Evolutionary conservation across 176 grass and related monocot genomes (phyloP).

Genomic region (Ampelocalamus luodianensis): DNA sequence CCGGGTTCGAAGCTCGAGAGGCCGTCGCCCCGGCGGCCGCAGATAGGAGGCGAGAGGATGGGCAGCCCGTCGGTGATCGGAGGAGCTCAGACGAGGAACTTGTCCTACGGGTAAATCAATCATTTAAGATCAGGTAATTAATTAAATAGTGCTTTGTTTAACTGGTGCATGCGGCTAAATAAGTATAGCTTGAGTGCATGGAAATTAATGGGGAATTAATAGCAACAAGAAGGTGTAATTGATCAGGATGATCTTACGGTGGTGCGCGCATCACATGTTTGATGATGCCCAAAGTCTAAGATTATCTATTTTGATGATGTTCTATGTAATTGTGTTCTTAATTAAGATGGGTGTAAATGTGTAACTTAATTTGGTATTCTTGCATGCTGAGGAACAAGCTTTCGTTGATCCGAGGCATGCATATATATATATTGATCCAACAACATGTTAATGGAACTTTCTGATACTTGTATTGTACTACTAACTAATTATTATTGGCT

Average conservation of each 20-base stretch:
- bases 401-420: constrained; percentile 21
- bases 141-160: constrained; percentile 39
- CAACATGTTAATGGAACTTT: constrained; percentile 11
- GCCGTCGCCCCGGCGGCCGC: constrained; percentile 71
- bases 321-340: constrained; percentile 36
- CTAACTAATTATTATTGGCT: neutral
- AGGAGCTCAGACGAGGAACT: constrained; percentile 58
- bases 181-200: constrained; percentile 53
- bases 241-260: constrained; percentile 57
- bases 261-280: constrained; percentile 55
- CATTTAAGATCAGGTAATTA: neutral
- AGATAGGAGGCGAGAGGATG: constrained; percentile 60
- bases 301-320: constrained; percentile 44
- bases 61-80: constrained; percentile 72
- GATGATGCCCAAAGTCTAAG: constrained; percentile 51
- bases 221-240: constrained; percentile 35
- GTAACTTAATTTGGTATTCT: constrained; percentile 44
- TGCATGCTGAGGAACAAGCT: constrained; percentile 37
- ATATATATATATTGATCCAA: constrained; percentile 26
- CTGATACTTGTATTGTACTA: constrained; percentile 23
- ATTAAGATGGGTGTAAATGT: constrained; percentile 60
- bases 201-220: constrained; percentile 14
- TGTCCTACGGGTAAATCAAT: constrained; percentile 68
- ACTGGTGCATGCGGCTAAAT: constrained; percentile 50
- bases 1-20: constrained; percentile 61